Conservation (phyloP, 2,329 filamentous ascomycete species). For the Pseudogymnoascus sp. region DNA sequence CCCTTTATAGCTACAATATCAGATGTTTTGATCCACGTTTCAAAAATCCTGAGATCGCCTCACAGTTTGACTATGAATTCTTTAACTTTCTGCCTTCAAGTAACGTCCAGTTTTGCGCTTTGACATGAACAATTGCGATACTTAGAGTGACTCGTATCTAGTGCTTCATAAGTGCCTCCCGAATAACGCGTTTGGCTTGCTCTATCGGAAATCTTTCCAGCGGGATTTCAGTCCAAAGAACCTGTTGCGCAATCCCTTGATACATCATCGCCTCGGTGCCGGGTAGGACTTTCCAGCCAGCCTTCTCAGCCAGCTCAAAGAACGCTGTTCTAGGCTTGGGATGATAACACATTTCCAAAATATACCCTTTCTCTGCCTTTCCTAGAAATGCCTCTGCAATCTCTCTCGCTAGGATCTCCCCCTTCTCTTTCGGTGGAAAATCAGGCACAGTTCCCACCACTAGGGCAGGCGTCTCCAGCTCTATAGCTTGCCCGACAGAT, state of each 20-base stretch:
- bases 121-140: too few species aligned
- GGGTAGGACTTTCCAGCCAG: slow-evolving; percentile 22
- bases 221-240: slow-evolving; percentile 20
- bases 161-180: slow-evolving; percentile 15
- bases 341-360: slow-evolving; percentile 29
- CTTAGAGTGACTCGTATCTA: neutral
- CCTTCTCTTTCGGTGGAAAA: slow-evolving; percentile 17
- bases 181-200: slow-evolving; percentile 18
- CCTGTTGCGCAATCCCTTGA: slow-evolving; percentile 26
- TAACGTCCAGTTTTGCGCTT: too few species aligned
- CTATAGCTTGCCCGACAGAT: slow-evolving; percentile 15
- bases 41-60: neutral
- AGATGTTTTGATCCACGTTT: neutral
- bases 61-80: too few species aligned
- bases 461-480: slow-evolving; percentile 12
- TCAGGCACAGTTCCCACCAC: slow-evolving; percentile 20
- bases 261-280: slow-evolving; percentile 27
- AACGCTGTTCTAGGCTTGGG: slow-evolving; percentile 23
- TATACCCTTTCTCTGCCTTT: slow-evolving; percentile 18
- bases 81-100: too few species aligned
- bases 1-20: neutral
- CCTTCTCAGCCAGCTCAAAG: slow-evolving; percentile 14
- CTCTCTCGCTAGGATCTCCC: slow-evolving; percentile 17
- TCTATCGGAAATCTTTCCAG: slow-evolving; percentile 17
- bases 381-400: slow-evolving; percentile 17